These are phyloP conservation scores for Narthecium ossifragum DNA, from an alignment of 106 monocot species.

Conservation along the genomic window DNA sequence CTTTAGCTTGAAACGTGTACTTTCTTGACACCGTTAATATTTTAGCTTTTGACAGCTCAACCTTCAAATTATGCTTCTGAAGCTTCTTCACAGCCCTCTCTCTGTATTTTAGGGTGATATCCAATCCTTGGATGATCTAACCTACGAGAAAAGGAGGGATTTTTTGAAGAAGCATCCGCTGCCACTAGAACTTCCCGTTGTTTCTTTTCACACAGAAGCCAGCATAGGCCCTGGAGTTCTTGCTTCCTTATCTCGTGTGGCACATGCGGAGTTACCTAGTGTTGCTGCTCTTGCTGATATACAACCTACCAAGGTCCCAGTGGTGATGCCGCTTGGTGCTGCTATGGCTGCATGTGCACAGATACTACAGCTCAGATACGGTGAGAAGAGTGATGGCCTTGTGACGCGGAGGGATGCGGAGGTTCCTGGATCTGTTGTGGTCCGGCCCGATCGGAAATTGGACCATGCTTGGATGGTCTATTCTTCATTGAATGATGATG, in stretches of 20 bases:
- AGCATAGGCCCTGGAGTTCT: constrained; percentile 44
- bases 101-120: constrained; percentile 76
- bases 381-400: constrained; percentile 77
- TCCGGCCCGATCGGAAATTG: constrained; percentile 50
- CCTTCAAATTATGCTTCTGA: too few species aligned
- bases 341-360: constrained; percentile 72
- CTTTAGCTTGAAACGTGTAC: too few species aligned
- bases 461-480: constrained; percentile 95
- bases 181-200: constrained; percentile 57
- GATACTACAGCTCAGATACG: constrained; percentile 57
- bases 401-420: constrained; percentile 75
- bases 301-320: constrained; percentile 47
- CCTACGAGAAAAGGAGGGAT: constrained; percentile 61
- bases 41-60: too few species aligned
- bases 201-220: constrained; percentile 87
- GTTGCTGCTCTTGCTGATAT: constrained; percentile 23
- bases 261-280: constrained; percentile 62
- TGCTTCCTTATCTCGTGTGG: constrained; percentile 58
- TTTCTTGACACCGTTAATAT: too few species aligned
- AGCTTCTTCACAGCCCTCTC: too few species aligned
- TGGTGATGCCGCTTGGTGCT: constrained; percentile 66
- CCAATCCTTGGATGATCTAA: constrained; percentile 69
- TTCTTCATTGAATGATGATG: constrained; percentile 52
- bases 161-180: constrained; percentile 53
- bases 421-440: constrained; percentile 70